These are phyloP conservation scores for Colletotrichum orchidophilum DNA, from an alignment of 2,329 filamentous ascomycete genomes.

Conservation along the genomic window DNA sequence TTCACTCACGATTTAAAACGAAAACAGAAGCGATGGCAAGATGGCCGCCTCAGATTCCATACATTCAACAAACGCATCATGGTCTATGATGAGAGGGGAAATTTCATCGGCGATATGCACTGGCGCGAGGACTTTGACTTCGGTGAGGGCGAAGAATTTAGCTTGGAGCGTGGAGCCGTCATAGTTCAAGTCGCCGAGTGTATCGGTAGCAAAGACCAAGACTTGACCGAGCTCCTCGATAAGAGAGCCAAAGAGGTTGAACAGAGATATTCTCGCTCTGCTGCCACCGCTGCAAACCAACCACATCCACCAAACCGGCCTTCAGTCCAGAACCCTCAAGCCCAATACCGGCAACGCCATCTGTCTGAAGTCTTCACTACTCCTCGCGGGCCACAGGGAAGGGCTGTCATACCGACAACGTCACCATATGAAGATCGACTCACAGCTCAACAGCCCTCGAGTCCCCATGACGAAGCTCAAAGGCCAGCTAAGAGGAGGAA, in stretches of 20 bases:
- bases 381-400: conserved; percentile 53
- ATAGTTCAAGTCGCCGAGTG: conserved; percentile 84
- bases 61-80: conserved; percentile 91
- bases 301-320: conserved; percentile 36
- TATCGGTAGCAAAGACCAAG: conserved; percentile 78
- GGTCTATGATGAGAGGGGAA: conserved; percentile 85
- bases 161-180: conserved; percentile 77
- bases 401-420: conserved; percentile 63
- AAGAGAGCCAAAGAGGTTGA: conserved; percentile 70
- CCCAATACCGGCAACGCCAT: conserved; percentile 50
- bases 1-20: conserved; percentile 86
- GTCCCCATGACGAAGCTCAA: conserved; percentile 36
- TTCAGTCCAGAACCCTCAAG: conserved; percentile 25
- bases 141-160: conserved; percentile 83
- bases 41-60: conserved; percentile 88
- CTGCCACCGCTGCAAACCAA: conserved; percentile 37
- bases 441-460: conserved; percentile 37
- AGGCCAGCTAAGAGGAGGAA: conserved; percentile 53
- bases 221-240: conserved; percentile 79
- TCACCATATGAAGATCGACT: conserved; percentile 74
- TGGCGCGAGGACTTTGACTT: conserved; percentile 77
- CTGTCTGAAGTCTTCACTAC: conserved; percentile 66
- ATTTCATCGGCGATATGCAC: conserved; percentile 86
- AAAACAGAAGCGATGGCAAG: conserved; percentile 94
- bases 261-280: conserved; percentile 51